Evolutionary conservation across 106 monocot species (phyloP), one percentile per base, ranked within the genome.

Genomic region (Iris macrosiphon): DNA sequence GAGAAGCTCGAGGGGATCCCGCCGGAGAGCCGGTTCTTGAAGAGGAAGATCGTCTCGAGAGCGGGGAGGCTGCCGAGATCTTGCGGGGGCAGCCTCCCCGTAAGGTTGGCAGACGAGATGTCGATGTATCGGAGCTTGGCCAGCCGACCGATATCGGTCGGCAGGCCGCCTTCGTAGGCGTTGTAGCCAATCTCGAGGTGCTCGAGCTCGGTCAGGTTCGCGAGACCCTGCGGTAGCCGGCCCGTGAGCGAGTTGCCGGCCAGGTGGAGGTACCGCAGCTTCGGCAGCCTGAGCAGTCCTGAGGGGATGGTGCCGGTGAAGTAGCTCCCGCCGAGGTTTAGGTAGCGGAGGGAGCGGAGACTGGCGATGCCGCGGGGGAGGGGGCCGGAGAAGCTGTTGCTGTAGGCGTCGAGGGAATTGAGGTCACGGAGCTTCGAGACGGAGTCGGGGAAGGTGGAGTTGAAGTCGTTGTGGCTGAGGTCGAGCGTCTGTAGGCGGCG

Each of bases 181-280:
- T 94, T 94, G 57, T 94, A 94, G 4, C 94, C 94, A 21, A 85
- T 71, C 66, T 94, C 94, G 29, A 94, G 25, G 45, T 79, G 88
- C 47, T 76, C 72, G 37, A 94, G 79, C 20, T 40, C 9, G 2
- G 60, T 7, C 2, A 89, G 71, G 6, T 33, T 39, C 4, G 81
- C 81, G 23, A 94, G 64, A 60, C 72, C 39, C 2, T 7, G 6
- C 13, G 89, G 94, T 12, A 94, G 25, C 26, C 40, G 18, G 1
- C 85, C 94, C 19, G 45, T 40, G 29, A 94, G 81, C 20, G 72
- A 31, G 48, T 94, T 94, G 2, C 94, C 94, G 12, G 94, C 85
- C 4, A 94, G 73, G 63, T 89, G 75, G 2, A 93, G 80, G 35
- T 60, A 81, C 20, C 62, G 53, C 17, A 93, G 67, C 16, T 35